Conservation (phyloP, 768 basidiomycete genomes). For the Coprinopsis cinerea region DNA sequence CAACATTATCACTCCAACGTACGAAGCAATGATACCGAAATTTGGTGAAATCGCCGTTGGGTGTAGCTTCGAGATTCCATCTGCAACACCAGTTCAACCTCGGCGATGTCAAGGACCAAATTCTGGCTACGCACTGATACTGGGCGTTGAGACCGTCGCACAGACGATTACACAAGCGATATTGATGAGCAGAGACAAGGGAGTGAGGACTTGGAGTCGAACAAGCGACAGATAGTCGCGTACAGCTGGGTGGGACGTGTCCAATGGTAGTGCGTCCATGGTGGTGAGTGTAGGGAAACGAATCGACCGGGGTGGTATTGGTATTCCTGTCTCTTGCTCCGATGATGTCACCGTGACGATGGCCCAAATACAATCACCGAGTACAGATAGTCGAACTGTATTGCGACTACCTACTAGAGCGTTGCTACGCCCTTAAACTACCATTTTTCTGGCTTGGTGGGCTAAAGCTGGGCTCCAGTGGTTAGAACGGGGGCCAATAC, state of each 20-base stretch:
- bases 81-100: conserved; percentile 26
- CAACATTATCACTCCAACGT: conserved; percentile 55
- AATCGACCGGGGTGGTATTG: no score
- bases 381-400: no score
- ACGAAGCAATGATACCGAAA: conserved; percentile 48
- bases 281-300: no score
- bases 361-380: no score
- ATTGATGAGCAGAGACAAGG: conserved; percentile 76
- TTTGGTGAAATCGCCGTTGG: conserved; percentile 73
- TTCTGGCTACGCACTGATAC: conserved; percentile 36
- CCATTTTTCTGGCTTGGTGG: no score
- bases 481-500: no score
- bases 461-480: no score
- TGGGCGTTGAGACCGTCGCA: conserved; percentile 55
- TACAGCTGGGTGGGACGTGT: conserved; percentile 54
- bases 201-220: conserved; percentile 82
- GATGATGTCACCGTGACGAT: no score
- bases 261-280: conserved; percentile 56
- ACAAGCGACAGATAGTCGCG: conserved; percentile 63
- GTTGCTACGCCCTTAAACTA: no score
- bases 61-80: conserved; percentile 43
- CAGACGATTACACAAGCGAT: conserved; percentile 71
- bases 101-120: no score
- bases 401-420: no score
- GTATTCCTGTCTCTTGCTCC: no score